Conservation (phyloP, 2,329 filamentous ascomycete genomes). For the Colletotrichum sp. region DNA sequence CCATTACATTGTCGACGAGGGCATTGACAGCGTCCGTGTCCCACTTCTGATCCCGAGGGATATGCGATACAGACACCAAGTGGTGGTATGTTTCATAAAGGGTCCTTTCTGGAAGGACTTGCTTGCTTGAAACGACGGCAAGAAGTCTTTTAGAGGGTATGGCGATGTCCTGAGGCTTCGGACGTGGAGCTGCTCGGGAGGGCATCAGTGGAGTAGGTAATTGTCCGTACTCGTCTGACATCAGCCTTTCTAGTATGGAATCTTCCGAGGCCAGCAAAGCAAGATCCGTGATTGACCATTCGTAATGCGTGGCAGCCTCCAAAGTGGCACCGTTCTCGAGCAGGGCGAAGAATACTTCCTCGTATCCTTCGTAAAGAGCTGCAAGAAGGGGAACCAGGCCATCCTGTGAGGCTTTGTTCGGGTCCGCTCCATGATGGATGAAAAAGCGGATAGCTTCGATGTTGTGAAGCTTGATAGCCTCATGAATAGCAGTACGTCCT, state of each 20-base stretch:
- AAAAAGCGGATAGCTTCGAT: rapidly evolving
- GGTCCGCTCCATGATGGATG: not conserved
- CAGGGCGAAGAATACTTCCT: not conserved
- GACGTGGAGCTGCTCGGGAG: not conserved
- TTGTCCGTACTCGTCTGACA: not conserved
- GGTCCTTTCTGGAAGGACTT: not conserved
- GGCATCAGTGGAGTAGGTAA: rapidly evolving
- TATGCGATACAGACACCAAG: rapidly evolving
- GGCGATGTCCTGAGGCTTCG: not conserved
- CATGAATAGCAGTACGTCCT: not conserved
- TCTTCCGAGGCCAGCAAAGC: not conserved
- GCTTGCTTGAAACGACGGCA: not conserved
- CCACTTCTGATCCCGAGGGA: not conserved
- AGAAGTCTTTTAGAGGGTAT: not conserved
- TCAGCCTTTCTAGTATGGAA: rapidly evolving
- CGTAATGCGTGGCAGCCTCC: not conserved
- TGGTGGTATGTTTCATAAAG: not conserved
- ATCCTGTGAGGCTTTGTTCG: rapidly evolving
- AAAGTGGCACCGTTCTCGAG: not conserved
- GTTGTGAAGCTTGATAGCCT: not conserved
- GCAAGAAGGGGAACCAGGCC: not conserved
- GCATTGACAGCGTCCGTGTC: not conserved
- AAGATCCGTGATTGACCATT: not conserved
- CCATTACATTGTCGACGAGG: rapidly evolving
- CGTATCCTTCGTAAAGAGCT: not conserved